phyloP scores from a whole-genome alignment of 768 basidiomycete genomes.

The Kwoniella pini region DNA sequence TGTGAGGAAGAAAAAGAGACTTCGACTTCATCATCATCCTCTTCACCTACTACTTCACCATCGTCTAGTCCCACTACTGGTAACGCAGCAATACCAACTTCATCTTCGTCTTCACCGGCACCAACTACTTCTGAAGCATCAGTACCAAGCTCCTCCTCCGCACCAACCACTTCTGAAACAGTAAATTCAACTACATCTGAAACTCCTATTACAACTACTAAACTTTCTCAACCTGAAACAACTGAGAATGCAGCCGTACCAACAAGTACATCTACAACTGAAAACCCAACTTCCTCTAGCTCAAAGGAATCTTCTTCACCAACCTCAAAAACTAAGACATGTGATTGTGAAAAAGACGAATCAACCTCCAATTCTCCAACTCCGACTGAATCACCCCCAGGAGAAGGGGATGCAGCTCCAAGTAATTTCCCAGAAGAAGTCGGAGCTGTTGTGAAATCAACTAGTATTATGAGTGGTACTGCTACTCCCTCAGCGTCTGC shows the following conservation, averaged over 20 bases:
- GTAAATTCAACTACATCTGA: neutral
- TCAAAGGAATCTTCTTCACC: neutral
- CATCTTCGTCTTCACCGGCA: neutral
- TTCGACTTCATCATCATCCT: neutral
- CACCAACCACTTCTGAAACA: too few species aligned
- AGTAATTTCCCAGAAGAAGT: neutral
- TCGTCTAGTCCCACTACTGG: neutral
- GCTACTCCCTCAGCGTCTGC: too few species aligned
- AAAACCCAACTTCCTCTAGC: neutral
- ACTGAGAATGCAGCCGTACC: neutral
- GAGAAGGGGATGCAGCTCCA: neutral
- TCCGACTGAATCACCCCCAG: neutral
- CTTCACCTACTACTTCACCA: neutral
- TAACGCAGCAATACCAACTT: neutral
- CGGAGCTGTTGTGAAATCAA: neutral
- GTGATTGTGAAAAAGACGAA: neutral
- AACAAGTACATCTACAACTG: neutral
- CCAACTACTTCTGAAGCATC: neutral
- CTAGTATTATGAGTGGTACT: too few species aligned
- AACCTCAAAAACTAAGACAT: neutral
- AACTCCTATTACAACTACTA: neutral
- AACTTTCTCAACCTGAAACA: neutral
- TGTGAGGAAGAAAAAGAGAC: slow-evolving; percentile 1
- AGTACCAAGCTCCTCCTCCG: too few species aligned
- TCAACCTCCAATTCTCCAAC: neutral